A percentile compares a stretch with the other conserved stretches of the same genome.
Evolutionary conservation across 306 rosid species (phyloP).

Genomic region (Corylus avellana): DNA sequence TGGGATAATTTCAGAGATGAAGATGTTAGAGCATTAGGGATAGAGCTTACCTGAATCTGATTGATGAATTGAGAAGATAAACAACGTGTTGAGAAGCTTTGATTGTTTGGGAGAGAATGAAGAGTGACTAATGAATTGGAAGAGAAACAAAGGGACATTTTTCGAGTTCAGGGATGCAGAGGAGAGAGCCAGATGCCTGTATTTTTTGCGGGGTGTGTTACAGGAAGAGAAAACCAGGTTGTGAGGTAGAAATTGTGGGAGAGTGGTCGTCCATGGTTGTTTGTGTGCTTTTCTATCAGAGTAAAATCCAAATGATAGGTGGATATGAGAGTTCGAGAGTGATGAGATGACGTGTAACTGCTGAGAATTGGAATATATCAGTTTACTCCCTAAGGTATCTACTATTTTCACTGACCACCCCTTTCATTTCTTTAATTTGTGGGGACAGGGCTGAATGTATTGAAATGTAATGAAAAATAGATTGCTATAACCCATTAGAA

Average conservation of each 20-base stretch:
- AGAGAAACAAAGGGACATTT: constrained; percentile 67
- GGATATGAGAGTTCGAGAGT: constrained; percentile 9
- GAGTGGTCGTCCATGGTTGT: constrained; percentile 17
- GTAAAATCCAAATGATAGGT: constrained; percentile 50
- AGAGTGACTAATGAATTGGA: constrained; percentile 52
- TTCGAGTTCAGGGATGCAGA: constrained; percentile 4
- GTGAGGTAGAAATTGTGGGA: constrained; percentile 30
- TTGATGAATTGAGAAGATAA: constrained; percentile 57
- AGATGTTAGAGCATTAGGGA: constrained; percentile 34
- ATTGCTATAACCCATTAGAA: no score
- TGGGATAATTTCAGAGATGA: constrained; percentile 28
- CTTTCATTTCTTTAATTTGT: constrained; percentile 16
- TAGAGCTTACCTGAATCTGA: constrained; percentile 52
- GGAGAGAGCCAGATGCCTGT: constrained; percentile 3
- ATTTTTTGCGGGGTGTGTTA: background rate
- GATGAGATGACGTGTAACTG: constrained; percentile 39
- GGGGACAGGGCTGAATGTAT: background rate
- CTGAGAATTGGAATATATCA: background rate
- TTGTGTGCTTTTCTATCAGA: background rate
- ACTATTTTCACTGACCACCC: constrained; percentile 1
- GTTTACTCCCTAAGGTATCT: background rate
- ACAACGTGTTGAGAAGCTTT: constrained; percentile 33
- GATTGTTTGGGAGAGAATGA: constrained; percentile 44
- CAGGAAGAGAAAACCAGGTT: constrained; percentile 14
- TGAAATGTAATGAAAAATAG: no score